Percentiles rank a stretch among this genome's conserved stretches.
These are phyloP conservation scores for Schwanniomyces etchellsii DNA, from an alignment of 1,139 yeast genomes.

Conservation along the genomic window DNA sequence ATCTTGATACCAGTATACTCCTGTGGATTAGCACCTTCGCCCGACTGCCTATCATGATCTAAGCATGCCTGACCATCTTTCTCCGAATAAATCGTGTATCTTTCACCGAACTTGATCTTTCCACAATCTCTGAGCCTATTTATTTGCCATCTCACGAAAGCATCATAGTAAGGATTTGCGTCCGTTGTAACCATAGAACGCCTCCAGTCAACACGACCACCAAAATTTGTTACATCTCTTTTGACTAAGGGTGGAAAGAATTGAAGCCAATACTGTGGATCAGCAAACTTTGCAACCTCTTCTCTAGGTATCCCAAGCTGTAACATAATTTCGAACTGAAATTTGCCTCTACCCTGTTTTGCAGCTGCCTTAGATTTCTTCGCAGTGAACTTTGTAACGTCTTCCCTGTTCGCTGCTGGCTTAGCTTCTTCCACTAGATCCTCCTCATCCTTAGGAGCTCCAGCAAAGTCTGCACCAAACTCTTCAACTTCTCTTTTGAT, in stretches of 20 bases:
- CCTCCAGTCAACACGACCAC: slow-evolving; percentile 98
- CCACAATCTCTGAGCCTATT: slow-evolving; percentile 79
- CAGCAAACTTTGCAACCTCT: slow-evolving; percentile 83
- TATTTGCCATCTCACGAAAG: slow-evolving; percentile 96
- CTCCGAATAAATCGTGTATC: slow-evolving; percentile 95
- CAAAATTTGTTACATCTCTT: slow-evolving; percentile 73
- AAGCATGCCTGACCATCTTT: slow-evolving; percentile 99
- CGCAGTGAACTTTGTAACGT: slow-evolving; percentile 85
- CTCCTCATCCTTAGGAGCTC: slow-evolving; percentile 54
- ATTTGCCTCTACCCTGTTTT: slow-evolving; percentile 89
- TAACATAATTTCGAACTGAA: slow-evolving; percentile 92
- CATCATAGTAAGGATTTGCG: slow-evolving; percentile 89
- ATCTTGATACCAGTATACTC: slow-evolving; percentile 94
- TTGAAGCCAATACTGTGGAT: slow-evolving; percentile 80
- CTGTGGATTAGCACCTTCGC: slow-evolving; percentile 97
- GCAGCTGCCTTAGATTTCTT: slow-evolving; percentile 91
- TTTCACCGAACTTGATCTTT: slow-evolving; percentile 95
- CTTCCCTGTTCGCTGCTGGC: slow-evolving; percentile 48
- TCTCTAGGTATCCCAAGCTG: slow-evolving; percentile 83
- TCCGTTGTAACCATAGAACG: slow-evolving; percentile 95
- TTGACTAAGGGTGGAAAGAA: slow-evolving; percentile 90
- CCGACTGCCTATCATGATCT: slow-evolving; percentile 97
- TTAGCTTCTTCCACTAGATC: slow-evolving; percentile 25
- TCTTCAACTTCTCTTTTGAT: slow-evolving; percentile 85
- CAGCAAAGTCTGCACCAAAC: slow-evolving; percentile 79